These are phyloP conservation scores for Corinectria fuckeliana DNA, from an alignment of 2,329 filamentous ascomycete genomes.

Conservation along the genomic window DNA sequence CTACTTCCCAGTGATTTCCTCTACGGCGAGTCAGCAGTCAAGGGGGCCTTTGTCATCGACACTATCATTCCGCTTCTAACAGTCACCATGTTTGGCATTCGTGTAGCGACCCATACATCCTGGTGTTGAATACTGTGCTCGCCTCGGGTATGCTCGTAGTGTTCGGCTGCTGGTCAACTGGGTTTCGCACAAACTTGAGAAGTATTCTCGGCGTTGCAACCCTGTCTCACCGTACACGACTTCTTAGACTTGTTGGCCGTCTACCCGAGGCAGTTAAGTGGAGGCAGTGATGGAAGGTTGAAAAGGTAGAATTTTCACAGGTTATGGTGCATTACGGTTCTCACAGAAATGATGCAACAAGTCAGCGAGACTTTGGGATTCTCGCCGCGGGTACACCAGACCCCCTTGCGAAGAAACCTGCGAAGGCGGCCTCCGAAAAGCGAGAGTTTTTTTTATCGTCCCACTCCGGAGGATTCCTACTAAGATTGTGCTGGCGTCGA, in stretches of 20 bases:
- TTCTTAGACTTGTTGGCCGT: background rate
- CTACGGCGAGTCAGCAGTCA: background rate
- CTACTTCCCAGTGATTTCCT: background rate
- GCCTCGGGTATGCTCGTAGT: background rate
- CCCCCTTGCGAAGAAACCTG: background rate
- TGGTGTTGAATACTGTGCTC: conserved; percentile 2
- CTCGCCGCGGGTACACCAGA: background rate
- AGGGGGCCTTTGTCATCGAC: background rate
- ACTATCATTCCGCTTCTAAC: background rate
- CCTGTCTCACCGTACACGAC: background rate
- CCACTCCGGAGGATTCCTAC: background rate
- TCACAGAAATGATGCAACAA: background rate
- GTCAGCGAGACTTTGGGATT: background rate
- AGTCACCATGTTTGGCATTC: background rate
- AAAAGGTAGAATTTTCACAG: background rate
- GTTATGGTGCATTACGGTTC: background rate
- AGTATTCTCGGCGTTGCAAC: conserved; percentile 1
- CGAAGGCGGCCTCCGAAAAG: background rate
- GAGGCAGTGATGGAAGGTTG: conserved; percentile 1
- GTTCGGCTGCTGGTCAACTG: conserved; percentile 2
- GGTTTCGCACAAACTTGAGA: background rate
- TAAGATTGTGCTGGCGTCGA: background rate
- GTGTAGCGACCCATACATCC: background rate
- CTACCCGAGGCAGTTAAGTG: background rate
- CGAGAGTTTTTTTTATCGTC: background rate